phyloP scores from a whole-genome alignment of 257 asterid genomes.

The Lycium barbarum region DNA sequence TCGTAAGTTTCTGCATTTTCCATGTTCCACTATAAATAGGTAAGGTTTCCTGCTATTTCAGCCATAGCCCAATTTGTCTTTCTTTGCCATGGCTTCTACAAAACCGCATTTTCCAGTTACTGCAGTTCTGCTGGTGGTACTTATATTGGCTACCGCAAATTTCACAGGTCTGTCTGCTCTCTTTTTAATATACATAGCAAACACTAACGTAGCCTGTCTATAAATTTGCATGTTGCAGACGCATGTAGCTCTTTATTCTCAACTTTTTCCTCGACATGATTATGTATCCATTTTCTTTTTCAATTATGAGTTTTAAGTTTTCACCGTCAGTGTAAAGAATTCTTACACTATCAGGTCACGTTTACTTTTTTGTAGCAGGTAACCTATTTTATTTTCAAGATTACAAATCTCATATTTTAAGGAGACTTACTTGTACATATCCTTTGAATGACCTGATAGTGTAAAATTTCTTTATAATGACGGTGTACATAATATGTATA shows the following conservation, averaged over 20 bases:
- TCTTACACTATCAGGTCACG: no score
- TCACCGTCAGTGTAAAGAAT: no score
- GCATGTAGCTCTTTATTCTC: background rate
- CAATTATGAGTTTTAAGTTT: no score
- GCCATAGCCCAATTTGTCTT: background rate
- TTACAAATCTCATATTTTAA: no score
- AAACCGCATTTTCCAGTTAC: background rate
- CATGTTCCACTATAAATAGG: background rate
- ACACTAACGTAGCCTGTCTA: background rate
- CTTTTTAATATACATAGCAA: background rate
- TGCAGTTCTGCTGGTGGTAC: background rate
- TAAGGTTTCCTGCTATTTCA: background rate
- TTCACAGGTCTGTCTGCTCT: background rate
- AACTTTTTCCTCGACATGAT: background rate
- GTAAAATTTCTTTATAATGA: background rate
- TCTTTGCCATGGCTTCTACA: constrained; percentile 13
- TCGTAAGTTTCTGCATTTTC: background rate
- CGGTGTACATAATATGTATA: background rate
- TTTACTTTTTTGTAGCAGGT: no score
- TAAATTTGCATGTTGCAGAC: background rate
- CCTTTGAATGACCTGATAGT: background rate
- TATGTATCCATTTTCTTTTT: background rate
- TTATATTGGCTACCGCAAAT: constrained; percentile 20
- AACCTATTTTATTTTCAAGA: no score
- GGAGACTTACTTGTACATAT: background rate